A percentile compares a stretch with the other conserved stretches of the same genome.
Evolutionary conservation across 192 early-diverging fungal species (phyloP).

Genomic region (Spizellomyces sp.): DNA sequence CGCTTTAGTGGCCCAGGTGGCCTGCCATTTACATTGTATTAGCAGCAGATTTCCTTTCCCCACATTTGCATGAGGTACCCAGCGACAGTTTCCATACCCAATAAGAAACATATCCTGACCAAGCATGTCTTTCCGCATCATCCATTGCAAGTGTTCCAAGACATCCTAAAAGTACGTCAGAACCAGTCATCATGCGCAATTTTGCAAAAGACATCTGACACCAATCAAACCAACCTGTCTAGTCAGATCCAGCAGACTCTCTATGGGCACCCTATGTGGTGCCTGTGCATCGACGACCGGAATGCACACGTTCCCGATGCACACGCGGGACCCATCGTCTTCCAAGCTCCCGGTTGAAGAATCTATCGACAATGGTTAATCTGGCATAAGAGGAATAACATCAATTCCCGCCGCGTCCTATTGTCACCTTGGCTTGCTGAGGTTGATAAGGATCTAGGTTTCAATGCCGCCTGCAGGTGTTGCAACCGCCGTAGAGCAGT

Average conservation of each 20-base stretch:
- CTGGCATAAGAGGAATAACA: too few relatives aligned
- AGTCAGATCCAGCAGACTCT: conserved; percentile 7
- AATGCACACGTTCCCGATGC: conserved; percentile 30
- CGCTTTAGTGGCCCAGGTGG: conserved; percentile 73
- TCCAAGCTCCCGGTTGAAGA: too few relatives aligned
- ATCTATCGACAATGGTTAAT: too few relatives aligned
- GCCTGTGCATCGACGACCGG: not conserved
- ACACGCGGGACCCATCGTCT: conserved; percentile 11
- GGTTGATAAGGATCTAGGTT: not conserved
- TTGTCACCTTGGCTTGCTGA: not conserved
- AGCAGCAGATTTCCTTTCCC: not conserved
- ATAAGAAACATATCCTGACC: conserved; percentile 84
- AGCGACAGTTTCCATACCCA: conserved; percentile 40
- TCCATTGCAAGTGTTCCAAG: conserved; percentile 62
- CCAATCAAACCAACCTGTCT: conserved; percentile 38
- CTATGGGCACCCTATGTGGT: conserved; percentile 20
- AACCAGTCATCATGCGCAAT: conserved; percentile 76
- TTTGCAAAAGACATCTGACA: conserved; percentile 78
- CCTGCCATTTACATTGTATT: conserved; percentile 9
- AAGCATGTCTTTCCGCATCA: conserved; percentile 82
- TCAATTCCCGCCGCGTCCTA: too few relatives aligned
- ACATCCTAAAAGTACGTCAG: conserved; percentile 42
- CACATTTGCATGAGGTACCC: not conserved
- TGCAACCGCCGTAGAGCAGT: conserved; percentile 1
- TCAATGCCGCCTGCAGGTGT: conserved; percentile 1